Evolutionary conservation across 768 basidiomycete genomes (phyloP).

Genomic region (Suillus cothurnatus): DNA sequence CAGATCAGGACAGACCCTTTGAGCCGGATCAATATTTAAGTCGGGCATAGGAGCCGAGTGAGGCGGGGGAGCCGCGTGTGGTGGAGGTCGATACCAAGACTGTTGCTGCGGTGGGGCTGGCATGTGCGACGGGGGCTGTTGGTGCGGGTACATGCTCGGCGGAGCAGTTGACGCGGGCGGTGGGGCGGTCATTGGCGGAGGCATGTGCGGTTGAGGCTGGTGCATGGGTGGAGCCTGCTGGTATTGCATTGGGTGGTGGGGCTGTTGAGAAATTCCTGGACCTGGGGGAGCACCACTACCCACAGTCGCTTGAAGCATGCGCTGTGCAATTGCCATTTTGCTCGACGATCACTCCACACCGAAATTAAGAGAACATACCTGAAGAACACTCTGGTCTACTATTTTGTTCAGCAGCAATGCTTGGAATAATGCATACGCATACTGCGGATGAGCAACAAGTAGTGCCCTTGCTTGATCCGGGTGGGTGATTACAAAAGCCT

Average conservation of each 20-base stretch:
- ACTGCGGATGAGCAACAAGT: slow-evolving; percentile 84
- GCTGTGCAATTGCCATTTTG: slow-evolving; percentile 31
- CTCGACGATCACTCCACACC: slow-evolving; percentile 13
- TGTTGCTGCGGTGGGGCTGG: slow-evolving; percentile 26
- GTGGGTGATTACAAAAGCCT: slow-evolving; percentile 92
- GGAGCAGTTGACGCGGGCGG: slow-evolving; percentile 23
- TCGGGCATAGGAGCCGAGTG: slow-evolving; percentile 38
- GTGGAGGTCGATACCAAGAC: slow-evolving; percentile 32
- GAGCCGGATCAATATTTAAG: slow-evolving; percentile 46
- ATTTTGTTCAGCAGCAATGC: slow-evolving; percentile 91
- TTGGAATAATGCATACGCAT: slow-evolving; percentile 96
- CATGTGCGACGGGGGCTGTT: slow-evolving; percentile 31
- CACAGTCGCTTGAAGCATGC: slow-evolving; percentile 53
- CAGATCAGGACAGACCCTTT: slow-evolving; percentile 41
- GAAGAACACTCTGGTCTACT: slow-evolving; percentile 83
- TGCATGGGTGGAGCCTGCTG: slow-evolving; percentile 34
- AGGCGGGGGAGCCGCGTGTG: slow-evolving; percentile 21
- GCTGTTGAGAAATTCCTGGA: slow-evolving; percentile 30
- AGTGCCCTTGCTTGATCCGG: slow-evolving; percentile 87
- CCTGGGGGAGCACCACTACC: slow-evolving; percentile 28
- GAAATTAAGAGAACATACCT: slow-evolving; percentile 53
- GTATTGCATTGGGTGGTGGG: slow-evolving; percentile 33
- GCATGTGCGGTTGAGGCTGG: slow-evolving; percentile 37
- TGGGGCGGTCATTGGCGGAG: slow-evolving; percentile 31
- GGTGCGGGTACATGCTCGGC: slow-evolving; percentile 33